Base-by-base conservation (phyloP, 176 grass and related monocot genomes). In the Poa pratensis region DNA sequence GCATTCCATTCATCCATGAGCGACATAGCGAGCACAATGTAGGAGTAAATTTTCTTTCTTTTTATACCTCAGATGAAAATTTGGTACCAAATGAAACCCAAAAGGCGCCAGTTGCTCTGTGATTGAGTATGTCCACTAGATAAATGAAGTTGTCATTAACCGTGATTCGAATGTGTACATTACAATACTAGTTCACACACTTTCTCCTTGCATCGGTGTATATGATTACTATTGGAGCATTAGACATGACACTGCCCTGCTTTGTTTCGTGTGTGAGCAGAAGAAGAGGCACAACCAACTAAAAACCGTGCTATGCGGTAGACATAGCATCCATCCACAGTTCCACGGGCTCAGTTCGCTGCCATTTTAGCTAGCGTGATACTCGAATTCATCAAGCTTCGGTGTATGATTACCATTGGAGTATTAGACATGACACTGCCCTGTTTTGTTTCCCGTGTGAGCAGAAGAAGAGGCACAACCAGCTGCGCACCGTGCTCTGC, bases 401-500 rank as follows among this genome's bases (percentile, higher is more conserved):
- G 12, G 9, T 22, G 34, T 15, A 13, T 77, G 20, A 19, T 42
- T 45, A 45, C 9, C 12, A 45, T 10, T 16, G 34, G 46, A 43
- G n/a, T 32, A 12, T 71, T 14, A 22, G 20, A 5, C 3, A 7
- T 23, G 42, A 30, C 55, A 35, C 52, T 9, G 11, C 18, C 3
- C 10, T 23, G 20, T 26, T 0, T 0, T 19, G 14, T 45, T 42
- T 73, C 62, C 24, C 2, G 26, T 45, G 40, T 23, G 82, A 50
- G 53, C 76, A 98, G 95, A 98, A 98, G 69, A 98, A 89, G 91
- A 98, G 80, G 32, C 93, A 98, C 55, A 93, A 35, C 39, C 96
- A 95, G 0, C 88, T 98, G 0, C 87, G 77, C 53, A 98, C 93
- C 15, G 54, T 98, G 51, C 96, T 95, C 2, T 95, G 96, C 73